Conservation (phyloP, 1,139 yeast species). For the Geotrichum cucujoidarum region DNA sequence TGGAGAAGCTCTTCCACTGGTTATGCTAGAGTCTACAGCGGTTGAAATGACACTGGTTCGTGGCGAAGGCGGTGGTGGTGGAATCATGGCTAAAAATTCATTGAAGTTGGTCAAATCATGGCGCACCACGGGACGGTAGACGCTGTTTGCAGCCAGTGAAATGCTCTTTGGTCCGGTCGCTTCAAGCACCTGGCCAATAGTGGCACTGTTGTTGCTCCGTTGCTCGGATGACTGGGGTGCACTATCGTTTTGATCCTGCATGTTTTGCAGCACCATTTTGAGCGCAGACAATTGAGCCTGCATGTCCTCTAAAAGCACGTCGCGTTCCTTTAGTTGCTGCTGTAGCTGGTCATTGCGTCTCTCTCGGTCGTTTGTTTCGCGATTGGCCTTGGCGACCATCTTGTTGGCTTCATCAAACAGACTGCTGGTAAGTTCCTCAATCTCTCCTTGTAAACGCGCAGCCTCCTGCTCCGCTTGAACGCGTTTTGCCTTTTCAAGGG, state of each 20-base stretch:
- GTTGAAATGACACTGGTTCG: not conserved
- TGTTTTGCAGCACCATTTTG: slow-evolving; percentile 51
- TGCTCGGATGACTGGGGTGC: not conserved
- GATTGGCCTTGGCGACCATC: slow-evolving; percentile 64
- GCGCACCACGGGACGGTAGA: slow-evolving; percentile 25
- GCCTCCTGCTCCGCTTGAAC: slow-evolving; percentile 50
- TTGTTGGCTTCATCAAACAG: slow-evolving; percentile 67
- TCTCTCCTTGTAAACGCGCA: slow-evolving; percentile 53
- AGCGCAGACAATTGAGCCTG: slow-evolving; percentile 67
- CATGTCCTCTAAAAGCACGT: slow-evolving; percentile 58
- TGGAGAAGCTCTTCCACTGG: slow-evolving; percentile 24
- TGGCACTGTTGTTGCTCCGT: not conserved
- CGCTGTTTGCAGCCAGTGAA: slow-evolving; percentile 7
- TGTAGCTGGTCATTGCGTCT: slow-evolving; percentile 49
- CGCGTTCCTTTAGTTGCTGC: slow-evolving; percentile 68
- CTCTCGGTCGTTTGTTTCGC: slow-evolving; percentile 38
- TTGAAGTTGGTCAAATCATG: slow-evolving; percentile 23
- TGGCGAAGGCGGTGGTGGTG: slow-evolving; percentile 8
- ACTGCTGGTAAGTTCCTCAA: slow-evolving; percentile 63
- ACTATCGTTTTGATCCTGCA: slow-evolving; percentile 37
- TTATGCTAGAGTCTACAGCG: slow-evolving; percentile 13
- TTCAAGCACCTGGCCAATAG: not conserved
- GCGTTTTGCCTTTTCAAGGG: slow-evolving; percentile 26
- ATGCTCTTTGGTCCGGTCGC: not conserved
- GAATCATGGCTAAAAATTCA: slow-evolving; percentile 17